Conservation (phyloP, 768 basidiomycete genomes). For the Pleurotus giganteus region DNA sequence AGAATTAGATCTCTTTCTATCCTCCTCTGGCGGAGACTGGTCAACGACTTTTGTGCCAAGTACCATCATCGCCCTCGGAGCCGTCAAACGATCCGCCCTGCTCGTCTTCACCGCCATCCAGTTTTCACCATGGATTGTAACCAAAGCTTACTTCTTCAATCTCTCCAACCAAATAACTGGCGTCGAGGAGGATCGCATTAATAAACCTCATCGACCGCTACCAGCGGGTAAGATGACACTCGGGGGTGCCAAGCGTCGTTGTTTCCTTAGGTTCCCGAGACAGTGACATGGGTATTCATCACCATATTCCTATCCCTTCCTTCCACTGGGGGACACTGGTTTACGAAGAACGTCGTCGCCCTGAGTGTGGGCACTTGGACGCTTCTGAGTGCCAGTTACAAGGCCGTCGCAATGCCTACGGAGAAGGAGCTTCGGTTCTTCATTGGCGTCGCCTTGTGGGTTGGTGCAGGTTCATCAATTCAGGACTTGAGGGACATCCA, state of each 20-base stretch:
- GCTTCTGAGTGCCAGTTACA: conserved; percentile 12
- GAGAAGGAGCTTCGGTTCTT: not conserved
- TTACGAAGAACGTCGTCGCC: conserved; percentile 15
- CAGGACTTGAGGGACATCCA: conserved; percentile 15
- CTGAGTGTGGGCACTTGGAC: conserved; percentile 16
- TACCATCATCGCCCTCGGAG: conserved; percentile 11
- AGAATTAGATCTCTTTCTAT: conserved; percentile 12
- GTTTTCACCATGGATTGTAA: conserved; percentile 13
- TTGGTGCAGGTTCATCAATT: conserved; percentile 6
- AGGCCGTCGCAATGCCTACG: conserved; percentile 8
- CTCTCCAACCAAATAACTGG: conserved; percentile 19
- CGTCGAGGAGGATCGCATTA: conserved; percentile 19
- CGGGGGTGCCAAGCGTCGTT: conserved; percentile 14
- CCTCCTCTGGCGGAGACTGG: conserved; percentile 14
- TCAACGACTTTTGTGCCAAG: conserved; percentile 14
- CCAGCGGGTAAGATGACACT: conserved; percentile 18
- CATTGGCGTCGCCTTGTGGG: conserved; percentile 10
- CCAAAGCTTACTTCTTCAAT: conserved; percentile 17
- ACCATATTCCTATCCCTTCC: conserved; percentile 12
- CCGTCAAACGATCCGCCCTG: conserved; percentile 1
- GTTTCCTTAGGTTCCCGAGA: conserved; percentile 8
- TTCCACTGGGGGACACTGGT: conserved; percentile 16
- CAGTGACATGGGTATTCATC: conserved; percentile 12
- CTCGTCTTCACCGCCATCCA: not conserved
- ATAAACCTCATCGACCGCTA: conserved; percentile 22